These are phyloP conservation scores for Rhizophagus sp. DNA, from an alignment of 192 early-diverging fungal species.

Conservation along the genomic window DNA sequence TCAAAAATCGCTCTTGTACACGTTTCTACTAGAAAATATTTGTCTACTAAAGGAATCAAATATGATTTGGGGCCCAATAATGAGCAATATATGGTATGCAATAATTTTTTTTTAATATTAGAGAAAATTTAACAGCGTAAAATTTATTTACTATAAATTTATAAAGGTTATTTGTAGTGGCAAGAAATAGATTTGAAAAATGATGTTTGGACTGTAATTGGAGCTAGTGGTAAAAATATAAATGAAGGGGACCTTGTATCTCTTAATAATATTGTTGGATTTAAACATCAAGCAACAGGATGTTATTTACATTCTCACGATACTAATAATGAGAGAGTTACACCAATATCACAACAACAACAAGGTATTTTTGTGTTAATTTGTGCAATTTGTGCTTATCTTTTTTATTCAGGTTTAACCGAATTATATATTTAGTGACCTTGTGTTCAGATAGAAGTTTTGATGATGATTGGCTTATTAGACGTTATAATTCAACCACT, in stretches of 20 bases:
- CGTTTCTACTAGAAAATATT: conserved; percentile 6
- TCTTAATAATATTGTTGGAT: background rate
- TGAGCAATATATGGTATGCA: background rate
- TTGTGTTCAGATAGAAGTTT: too few relatives aligned
- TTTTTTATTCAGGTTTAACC: too few relatives aligned
- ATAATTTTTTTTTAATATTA: background rate
- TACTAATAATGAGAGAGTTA: background rate
- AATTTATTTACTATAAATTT: background rate
- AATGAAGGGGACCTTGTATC: background rate
- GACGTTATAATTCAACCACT: too few relatives aligned
- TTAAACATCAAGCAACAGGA: background rate
- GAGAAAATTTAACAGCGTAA: background rate
- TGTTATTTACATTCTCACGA: background rate
- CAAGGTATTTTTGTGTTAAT: background rate
- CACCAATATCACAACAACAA: background rate
- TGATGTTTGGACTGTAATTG: conserved; percentile 9
- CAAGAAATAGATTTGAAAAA: background rate
- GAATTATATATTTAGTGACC: too few relatives aligned
- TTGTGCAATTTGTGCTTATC: too few relatives aligned
- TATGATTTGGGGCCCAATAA: background rate
- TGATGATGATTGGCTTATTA: too few relatives aligned
- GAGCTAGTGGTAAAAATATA: background rate
- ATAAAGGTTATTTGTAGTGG: background rate
- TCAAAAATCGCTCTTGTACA: conserved; percentile 1
- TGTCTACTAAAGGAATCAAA: background rate